Evolutionary conservation across 768 basidiomycete species (phyloP), one percentile per base, ranked within the genome.

Genomic region (Hemileccinum impolitum): DNA sequence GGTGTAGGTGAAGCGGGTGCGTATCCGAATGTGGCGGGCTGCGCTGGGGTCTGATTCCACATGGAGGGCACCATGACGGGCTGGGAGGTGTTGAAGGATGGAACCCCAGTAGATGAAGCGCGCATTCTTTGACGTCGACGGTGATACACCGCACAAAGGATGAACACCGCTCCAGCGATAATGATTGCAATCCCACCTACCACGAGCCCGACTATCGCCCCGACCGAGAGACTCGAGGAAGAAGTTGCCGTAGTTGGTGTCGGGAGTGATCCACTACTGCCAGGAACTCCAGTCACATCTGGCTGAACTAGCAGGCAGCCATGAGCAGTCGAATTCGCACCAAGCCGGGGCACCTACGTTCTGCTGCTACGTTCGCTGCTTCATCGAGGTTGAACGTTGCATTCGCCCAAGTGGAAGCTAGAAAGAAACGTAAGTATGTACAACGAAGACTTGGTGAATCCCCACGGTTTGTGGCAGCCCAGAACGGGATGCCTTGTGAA

Each of bases 391-490:
- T 45, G 25, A 66, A 66, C 11, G 31, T 42, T n/a, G 2, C 45
- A n/a, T 53, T 47, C 8, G 30, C 1, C 55, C 66, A 66, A 15
- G 18, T 47, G 8, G 31, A 25, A 32, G 64, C 64, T 66, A 40
- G 7, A 39, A 42, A 14, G 46, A 42, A 31, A 2, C 10, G 14
- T 56, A 38, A 59, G 44, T n/a, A 37, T 13, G 34, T 1, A 34
- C 18, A 8, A 18, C 10, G 6, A 28, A 6, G 12, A 9, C 2
- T 36, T 19, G 1, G 13, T 37, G 17, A 42, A 35, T 43, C 26
- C 36, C 30, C 35, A 66, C 64, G 63, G 19, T 67, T 55, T 32
- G 43, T 54, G 11, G 51, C 25, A 4, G 64, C 56, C 54, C 57
- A 66, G 43, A 36, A 61, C 1, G 64, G 64, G 39, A 66, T 59